Evolutionary conservation across 2,329 filamentous ascomycete species (phyloP), one percentile per base, ranked within the genome.

Genomic region (Aureobasidium leucospermi): DNA sequence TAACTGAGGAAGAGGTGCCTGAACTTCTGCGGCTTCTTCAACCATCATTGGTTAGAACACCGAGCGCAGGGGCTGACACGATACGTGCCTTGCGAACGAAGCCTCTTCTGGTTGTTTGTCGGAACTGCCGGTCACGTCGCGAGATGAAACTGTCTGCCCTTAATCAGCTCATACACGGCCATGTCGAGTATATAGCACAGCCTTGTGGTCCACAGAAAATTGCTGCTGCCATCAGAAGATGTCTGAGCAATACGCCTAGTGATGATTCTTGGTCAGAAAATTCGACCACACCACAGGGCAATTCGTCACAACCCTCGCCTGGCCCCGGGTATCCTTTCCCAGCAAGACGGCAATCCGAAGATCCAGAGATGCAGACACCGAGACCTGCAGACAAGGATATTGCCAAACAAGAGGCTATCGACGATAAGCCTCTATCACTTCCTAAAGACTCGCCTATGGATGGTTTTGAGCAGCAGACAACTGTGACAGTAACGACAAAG

Each of bases 151-250:
- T 15, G 19, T 52, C 53, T 11, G 48, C 52, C 23, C 49, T 58
- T 6, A 59, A 51, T 8, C 56, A 58, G 23, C 42, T 61, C 31
- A 23, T 47, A 6, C 55, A 36, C 7, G 41, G 32, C 15, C 49
- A 45, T 16, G 45, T 62, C 19, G 60, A 60, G 28, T 62, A 60
- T 31, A 31, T 62, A 1, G 43, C 57, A 28, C 60, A 62, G 45
- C 60, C 60, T 11, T 62, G 47, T 45, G 60, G 60, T 32, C 60
- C 60, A 13, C 52, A 36, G 8, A 58, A 55, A 29, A 45, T 62
- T 6, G 39, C 51, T 4, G 41, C 48, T 13, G 57, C 60, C 28
- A 47, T 57, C 31, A 34, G 57, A 4, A 60, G 53, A 9, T 57
- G 59, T n/a, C 32, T 51, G 6, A 51, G 49, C 16, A 56, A 39